Evolutionary conservation across 768 basidiomycete species (phyloP).

Genomic region (Suillus sp.): DNA sequence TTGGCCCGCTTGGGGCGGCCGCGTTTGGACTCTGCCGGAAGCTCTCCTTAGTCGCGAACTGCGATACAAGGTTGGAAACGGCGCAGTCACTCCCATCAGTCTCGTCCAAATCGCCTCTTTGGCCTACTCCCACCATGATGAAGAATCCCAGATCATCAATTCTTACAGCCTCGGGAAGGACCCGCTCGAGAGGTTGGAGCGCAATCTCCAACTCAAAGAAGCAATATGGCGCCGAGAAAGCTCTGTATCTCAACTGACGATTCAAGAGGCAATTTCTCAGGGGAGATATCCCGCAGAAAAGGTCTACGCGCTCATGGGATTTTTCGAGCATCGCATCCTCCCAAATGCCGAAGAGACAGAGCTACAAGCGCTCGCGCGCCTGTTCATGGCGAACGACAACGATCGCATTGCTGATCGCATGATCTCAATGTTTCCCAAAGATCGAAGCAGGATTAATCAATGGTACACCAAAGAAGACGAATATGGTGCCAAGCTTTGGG

Average conservation of each 20-base stretch:
- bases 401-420: constrained; percentile 26
- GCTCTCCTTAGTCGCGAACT: constrained; percentile 25
- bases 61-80: constrained; percentile 18
- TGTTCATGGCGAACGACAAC: constrained; percentile 29
- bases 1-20: constrained; percentile 24
- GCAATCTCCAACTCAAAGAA: constrained; percentile 22
- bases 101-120: constrained; percentile 28
- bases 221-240: constrained; percentile 25
- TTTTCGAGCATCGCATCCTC: constrained; percentile 28
- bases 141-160: constrained; percentile 27
- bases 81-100: constrained; percentile 19
- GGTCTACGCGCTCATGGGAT: constrained; percentile 30
- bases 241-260: too few relatives aligned
- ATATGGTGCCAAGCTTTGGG: constrained; percentile 23
- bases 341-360: constrained; percentile 22
- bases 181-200: constrained; percentile 28
- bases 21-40: constrained; percentile 29
- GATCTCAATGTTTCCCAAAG: constrained; percentile 22
- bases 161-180: constrained; percentile 21
- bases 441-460: not conserved
- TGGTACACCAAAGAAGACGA: constrained; percentile 28
- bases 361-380: constrained; percentile 24
- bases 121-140: constrained; percentile 19
- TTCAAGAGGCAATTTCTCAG: not conserved
- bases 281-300: constrained; percentile 20